These are phyloP conservation scores for Mucor lusitanicus DNA, from an alignment of 371 early-diverging fungal species.

Conservation along the genomic window DNA sequence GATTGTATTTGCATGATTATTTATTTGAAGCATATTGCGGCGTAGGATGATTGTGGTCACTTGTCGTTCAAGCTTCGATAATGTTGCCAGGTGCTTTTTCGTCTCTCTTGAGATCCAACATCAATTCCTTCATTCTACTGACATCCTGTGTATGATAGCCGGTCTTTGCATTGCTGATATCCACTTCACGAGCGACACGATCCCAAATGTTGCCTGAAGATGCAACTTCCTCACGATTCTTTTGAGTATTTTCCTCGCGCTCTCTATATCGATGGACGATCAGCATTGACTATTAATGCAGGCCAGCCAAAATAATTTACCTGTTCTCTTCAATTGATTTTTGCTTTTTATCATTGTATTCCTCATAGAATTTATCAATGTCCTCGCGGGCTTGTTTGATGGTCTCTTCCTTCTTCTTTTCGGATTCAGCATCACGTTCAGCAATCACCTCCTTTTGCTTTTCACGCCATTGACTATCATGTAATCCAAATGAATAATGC, in stretches of 20 bases:
- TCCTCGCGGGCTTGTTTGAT: conserved; percentile 76
- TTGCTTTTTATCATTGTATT: conserved; percentile 90
- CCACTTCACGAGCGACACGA: conserved; percentile 70
- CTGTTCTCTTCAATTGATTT: conserved; percentile 79
- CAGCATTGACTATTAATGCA: neutral
- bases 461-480: conserved; percentile 77
- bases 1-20: neutral
- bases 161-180: conserved; percentile 55
- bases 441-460: conserved; percentile 72
- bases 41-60: neutral
- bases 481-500: neutral
- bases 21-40: neutral
- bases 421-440: conserved; percentile 76
- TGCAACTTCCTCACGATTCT: conserved; percentile 61
- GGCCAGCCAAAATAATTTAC: conserved; percentile 23
- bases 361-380: conserved; percentile 93
- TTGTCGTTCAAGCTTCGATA: conserved; percentile 37
- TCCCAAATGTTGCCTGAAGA: conserved; percentile 75
- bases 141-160: conserved; percentile 58
- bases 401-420: conserved; percentile 69
- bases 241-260: conserved; percentile 52
- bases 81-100: conserved; percentile 76
- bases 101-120: conserved; percentile 80
- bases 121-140: conserved; percentile 82
- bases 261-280: conserved; percentile 34